Evolutionary conservation across 1,284 basidiomycete genomes (phyloP), one percentile per base, ranked within the genome.

Genomic region (Irpex rosettiformis): DNA sequence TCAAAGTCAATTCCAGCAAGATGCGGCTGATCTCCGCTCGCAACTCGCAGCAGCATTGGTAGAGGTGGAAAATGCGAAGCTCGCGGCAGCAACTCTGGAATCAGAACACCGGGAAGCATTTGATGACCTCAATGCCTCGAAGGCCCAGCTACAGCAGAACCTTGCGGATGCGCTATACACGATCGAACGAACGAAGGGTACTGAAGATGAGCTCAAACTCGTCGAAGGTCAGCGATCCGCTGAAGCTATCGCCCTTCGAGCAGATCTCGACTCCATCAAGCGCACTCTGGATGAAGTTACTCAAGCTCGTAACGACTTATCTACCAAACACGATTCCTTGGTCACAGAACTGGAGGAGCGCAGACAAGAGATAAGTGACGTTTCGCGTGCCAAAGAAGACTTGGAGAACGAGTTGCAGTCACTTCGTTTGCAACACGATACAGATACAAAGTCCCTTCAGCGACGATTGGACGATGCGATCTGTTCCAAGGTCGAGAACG

Each of bases 1-100:
- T 52, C 75, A 71, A 59, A 64, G 70, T 47, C 70, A 72, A 49
- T 77, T 80, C 54, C 67, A 73, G 3, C 71, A 74, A 43, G 77
- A 79, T 54, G 61, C 79, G 42, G 69, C 67, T 2, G 61, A 62
- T 4, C 64, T 81, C 8, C 75, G 78, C 54, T 63, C 64, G 18
- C 75, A 68, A 40, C 68, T 82, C 18, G 67, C 67, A 4, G 67
- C 70, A 30, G 65, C 72, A 5, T 65, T 66, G 11, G 69, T 64
- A 11, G 67, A 75, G 27, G 67, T 81, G 18, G 71, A 75, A 52
- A 69, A 72, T 27, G 64, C 72, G 16, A 67, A 67, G 52, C 64
- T 69, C 27, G 66, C 67, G 4, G 70, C 72, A 53, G 64, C 63
- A 5, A 69, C 72, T 4, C 58, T 65, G 16, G 65, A 65, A 22